Evolutionary conservation across 129 eudicot species (phyloP), one percentile per base, ranked within the genome.

Genomic region (Artemisia annua): DNA sequence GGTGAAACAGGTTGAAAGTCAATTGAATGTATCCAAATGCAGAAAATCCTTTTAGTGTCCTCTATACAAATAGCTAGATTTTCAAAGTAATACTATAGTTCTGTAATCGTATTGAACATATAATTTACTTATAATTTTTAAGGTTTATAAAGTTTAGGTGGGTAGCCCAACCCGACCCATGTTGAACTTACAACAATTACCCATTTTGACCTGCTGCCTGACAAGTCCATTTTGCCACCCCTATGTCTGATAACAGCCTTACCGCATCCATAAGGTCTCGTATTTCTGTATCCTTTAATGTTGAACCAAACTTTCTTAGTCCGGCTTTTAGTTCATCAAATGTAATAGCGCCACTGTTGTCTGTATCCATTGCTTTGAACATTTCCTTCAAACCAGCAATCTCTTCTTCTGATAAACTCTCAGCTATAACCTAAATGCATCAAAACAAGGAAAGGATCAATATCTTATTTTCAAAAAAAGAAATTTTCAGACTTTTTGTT

Each of bases 221-320:
- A 39, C 46, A 39, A 39, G 46, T 39, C 11, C 46, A 39, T 7
- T 7, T 8, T 39, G 11, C 46, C 46, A 39, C 46, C 46, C 46
- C 46, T 7, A 39, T 0, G 46, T 39, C 46, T 39, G 46, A 7
- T 17, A 13, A 77, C 19, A 10, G 19, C 32, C 86, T 78, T 89
- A 92, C 98, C 54, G 98, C 98, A 60, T 89, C 98, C 98, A 92
- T 92, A 58, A 92, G 96, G 78, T 92, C 96, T 66, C 93, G 93
- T 69, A 92, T 92, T 80, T 92, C 98, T 39, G 84, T 85, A 79
- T 92, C 98, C 85, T 87, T 89, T 61, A 92, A 78, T 65, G 93
- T 89, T 20, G 98, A 92, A 30, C 98, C 98, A 32, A 87, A 89
- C 83, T 86, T 89, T 79, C 83, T 83, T 72, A 92, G 85, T 69